Percentiles rank a stretch among this genome's conserved stretches.
These are phyloP conservation scores for Mucor sp. DNA, from an alignment of 371 early-diverging fungal genomes.

Conservation along the genomic window DNA sequence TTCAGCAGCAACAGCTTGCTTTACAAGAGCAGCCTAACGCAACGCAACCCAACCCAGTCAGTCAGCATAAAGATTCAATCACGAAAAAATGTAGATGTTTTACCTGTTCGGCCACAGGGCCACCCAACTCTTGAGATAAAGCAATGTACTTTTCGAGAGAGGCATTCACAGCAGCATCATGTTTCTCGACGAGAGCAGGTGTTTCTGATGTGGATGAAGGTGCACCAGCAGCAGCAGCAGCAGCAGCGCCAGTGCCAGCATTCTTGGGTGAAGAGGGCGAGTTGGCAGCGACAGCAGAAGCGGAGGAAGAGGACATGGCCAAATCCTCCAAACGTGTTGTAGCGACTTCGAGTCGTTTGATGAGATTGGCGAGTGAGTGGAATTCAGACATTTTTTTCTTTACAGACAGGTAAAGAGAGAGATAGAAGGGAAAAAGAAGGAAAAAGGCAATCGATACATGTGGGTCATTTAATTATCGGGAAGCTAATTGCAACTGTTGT, in stretches of 20 bases:
- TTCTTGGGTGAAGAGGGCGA: conserved; percentile 49
- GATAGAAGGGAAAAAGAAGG: not conserved
- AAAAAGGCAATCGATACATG: not conserved
- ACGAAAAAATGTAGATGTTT: not conserved
- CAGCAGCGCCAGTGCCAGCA: conserved; percentile 7
- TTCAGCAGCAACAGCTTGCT: conserved; percentile 69
- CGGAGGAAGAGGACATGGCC: conserved; percentile 62
- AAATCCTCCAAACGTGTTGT: conserved; percentile 84
- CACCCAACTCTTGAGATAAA: conserved; percentile 67
- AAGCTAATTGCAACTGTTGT: not conserved
- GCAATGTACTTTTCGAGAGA: conserved; percentile 57
- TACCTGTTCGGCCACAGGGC: conserved; percentile 77
- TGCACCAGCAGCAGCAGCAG: not conserved
- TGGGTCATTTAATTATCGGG: not conserved
- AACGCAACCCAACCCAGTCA: too few species aligned
- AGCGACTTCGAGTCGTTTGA: conserved; percentile 86
- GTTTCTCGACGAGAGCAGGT: conserved; percentile 62
- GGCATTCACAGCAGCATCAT: conserved; percentile 67
- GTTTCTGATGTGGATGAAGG: conserved; percentile 23
- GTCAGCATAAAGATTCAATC: not conserved
- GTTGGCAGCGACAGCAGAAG: conserved; percentile 50
- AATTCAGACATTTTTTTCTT: conserved; percentile 60
- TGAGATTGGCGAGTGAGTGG: conserved; percentile 67
- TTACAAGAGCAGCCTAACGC: conserved; percentile 46
- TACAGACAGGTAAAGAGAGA: not conserved